Evolutionary conservation across 2,329 filamentous ascomycete species (phyloP).

Genomic region (Fusarium haematococcum): DNA sequence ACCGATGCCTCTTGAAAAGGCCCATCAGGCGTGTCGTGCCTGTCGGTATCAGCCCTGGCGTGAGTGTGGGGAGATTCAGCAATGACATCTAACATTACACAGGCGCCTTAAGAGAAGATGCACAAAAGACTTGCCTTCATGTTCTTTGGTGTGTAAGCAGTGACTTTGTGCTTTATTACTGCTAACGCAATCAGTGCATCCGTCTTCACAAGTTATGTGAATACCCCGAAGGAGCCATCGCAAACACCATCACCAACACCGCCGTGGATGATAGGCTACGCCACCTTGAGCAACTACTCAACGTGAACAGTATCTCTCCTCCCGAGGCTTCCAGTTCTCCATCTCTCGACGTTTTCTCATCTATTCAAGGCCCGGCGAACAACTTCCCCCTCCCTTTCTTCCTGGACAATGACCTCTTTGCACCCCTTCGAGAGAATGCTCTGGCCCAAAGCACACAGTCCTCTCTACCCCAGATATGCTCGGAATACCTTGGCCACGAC

Average conservation of each 20-base stretch:
- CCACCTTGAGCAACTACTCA: neutral
- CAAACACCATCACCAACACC: neutral
- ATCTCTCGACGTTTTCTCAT: neutral
- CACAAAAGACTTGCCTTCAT: constrained; percentile 29
- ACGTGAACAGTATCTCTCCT: neutral
- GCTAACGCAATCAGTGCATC: neutral
- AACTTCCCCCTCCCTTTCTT: constrained; percentile 26
- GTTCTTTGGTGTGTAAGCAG: constrained; percentile 20
- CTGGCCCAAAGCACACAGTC: neutral
- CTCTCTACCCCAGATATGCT: neutral
- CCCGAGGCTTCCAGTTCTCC: neutral
- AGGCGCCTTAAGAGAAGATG: constrained; percentile 37
- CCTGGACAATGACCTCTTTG: constrained; percentile 23
- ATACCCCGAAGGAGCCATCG: neutral
- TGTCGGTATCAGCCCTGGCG: constrained; percentile 9
- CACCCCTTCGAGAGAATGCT: constrained; percentile 1
- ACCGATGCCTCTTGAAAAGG: neutral
- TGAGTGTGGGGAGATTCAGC: neutral
- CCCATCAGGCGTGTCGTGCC: constrained; percentile 8
- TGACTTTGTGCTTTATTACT: no score
- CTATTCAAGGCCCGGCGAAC: neutral
- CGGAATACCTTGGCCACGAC: neutral
- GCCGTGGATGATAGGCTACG: neutral
- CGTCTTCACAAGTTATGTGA: constrained; percentile 8
- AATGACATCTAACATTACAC: neutral